Evolutionary conservation across 1,139 yeast genomes (phyloP), one percentile per base, ranked within the genome.

Genomic region (Candida gigantensis): DNA sequence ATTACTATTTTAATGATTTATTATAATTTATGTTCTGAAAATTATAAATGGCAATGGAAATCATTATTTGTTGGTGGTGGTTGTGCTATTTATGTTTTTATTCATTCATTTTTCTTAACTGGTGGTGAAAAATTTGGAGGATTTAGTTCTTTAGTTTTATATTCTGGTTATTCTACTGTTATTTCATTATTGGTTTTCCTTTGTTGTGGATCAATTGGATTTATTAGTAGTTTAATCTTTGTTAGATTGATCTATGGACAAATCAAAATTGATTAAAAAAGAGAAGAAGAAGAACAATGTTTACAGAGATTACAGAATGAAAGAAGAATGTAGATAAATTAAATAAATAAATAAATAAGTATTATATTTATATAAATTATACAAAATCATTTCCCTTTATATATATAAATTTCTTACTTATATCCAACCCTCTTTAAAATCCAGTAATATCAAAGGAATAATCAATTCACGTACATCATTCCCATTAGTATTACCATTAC

Each of bases 31-130:
- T 88, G 96, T 57, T 72, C 89, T 30, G 98, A 92, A 58, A 87
- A 92, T 61, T 90, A 94, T 69, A 80, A 81, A 60, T 92, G 99
- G 99, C 97, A 89, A 57, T 92, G 98, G 98, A 81, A 90, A 59
- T 79, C 96, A 7, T 72, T 90, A 52, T 76, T 84, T 52, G 75
- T 89, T 42, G 94, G 96, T 19, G 97, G 96, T 35, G 95, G 97
- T 18, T 84, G 95, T 60, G 74, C 95, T 1, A 52, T 84, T 39
- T 94, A 90, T 59, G 84, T 90, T 28, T 88, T 89, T 62, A 52
- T 88, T 38, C 96, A 92, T 61, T 82, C 97, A 3, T 68, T 89
- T 44, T 68, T 85, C 47, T 74, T 92, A 51, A 77, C 89, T 16
- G 79, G 79, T 43, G 81, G 85, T 42, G 69, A 65, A 41, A 69